A percentile compares a stretch with the other conserved stretches of the same genome.
These are phyloP conservation scores for Epichloe festucae DNA, from an alignment of 2,329 filamentous ascomycete species.

Conservation along the genomic window DNA sequence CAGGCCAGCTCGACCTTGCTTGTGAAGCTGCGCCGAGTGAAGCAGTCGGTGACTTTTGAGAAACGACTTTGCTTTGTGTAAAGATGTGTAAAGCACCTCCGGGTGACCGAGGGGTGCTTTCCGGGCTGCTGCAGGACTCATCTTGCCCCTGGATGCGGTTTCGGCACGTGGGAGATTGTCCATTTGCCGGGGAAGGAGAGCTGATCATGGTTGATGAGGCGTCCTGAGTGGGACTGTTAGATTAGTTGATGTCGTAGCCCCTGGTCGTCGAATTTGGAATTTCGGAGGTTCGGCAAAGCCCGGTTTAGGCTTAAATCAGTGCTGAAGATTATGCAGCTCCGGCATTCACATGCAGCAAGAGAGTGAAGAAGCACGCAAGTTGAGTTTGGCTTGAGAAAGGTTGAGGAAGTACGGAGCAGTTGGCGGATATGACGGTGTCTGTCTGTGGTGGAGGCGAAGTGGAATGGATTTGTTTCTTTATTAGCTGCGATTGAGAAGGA, in stretches of 20 bases:
- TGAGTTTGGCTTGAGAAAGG: background rate
- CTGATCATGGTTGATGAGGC: constrained; percentile 14
- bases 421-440: background rate
- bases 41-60: background rate
- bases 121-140: background rate
- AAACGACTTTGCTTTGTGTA: background rate
- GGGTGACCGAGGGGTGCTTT: constrained; percentile 1
- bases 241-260: constrained; percentile 5
- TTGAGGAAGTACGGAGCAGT: too few relatives aligned
- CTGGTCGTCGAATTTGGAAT: background rate
- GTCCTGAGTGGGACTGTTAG: constrained; percentile 8
- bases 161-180: background rate
- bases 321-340: background rate
- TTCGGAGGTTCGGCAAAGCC: background rate
- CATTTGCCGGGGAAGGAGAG: constrained; percentile 3
- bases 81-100: background rate
- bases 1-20: background rate
- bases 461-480: background rate
- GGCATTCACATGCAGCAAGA: background rate
- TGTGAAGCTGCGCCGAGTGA: background rate
- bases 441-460: background rate
- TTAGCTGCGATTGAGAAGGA: background rate
- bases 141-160: constrained; percentile 6
- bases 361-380: background rate
- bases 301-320: background rate